These are phyloP conservation scores for Magnusiomyces suaveolens DNA, from an alignment of 1,139 yeast species.

Conservation along the genomic window DNA sequence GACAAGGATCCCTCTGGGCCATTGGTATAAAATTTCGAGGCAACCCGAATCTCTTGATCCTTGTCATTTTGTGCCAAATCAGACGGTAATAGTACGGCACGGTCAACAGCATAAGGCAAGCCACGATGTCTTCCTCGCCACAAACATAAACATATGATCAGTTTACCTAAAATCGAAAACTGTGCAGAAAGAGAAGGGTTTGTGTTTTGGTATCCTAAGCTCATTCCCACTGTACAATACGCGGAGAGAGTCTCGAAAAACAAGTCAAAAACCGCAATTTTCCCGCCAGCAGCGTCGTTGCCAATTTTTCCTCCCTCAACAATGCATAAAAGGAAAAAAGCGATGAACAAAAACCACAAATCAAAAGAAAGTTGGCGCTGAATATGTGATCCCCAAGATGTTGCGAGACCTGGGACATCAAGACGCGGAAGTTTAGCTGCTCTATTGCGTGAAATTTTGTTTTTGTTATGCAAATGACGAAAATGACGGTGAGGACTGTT, in stretches of 20 bases:
- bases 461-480: not conserved
- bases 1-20: not conserved
- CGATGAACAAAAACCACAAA: constrained; percentile 85
- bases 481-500: constrained; percentile 42
- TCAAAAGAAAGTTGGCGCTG: constrained; percentile 88
- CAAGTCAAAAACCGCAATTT: constrained; percentile 60
- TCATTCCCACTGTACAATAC: constrained; percentile 89
- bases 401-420: not conserved
- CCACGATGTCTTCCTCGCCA: constrained; percentile 96
- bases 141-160: constrained; percentile 81
- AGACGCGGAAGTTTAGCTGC: not conserved
- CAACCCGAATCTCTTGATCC: constrained; percentile 9
- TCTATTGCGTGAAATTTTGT: not conserved
- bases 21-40: not conserved
- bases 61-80: constrained; percentile 28
- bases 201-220: constrained; percentile 65
- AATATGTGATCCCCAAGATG: constrained; percentile 57
- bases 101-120: constrained; percentile 80
- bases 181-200: constrained; percentile 64
- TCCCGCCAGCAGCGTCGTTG: constrained; percentile 31
- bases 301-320: constrained; percentile 62
- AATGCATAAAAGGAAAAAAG: constrained; percentile 74
- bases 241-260: constrained; percentile 89
- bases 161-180: constrained; percentile 63
- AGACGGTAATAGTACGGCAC: constrained; percentile 84